phyloP scores from a whole-genome alignment of 2,329 filamentous ascomycete species.

The Alternaria novae-zelandiae region DNA sequence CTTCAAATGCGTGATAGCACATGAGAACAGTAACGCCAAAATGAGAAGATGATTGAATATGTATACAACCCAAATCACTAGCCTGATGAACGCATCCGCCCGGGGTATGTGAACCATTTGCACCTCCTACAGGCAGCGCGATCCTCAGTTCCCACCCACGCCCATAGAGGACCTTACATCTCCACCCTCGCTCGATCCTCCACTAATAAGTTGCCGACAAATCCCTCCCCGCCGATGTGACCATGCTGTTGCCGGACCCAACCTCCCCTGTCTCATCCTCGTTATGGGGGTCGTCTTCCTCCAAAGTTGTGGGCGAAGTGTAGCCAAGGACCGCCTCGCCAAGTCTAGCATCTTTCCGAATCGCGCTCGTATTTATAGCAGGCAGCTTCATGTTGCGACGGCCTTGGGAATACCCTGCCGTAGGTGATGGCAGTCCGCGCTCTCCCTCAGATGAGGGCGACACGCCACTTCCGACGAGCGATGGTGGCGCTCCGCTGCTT shows the following conservation, averaged over 20 bases:
- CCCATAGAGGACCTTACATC: background rate
- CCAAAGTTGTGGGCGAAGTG: rapidly evolving
- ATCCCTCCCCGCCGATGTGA: too few species aligned
- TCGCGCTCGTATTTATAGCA: background rate
- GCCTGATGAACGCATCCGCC: background rate
- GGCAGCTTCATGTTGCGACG: background rate
- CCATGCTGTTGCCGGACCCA: background rate
- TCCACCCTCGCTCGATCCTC: background rate
- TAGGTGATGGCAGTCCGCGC: background rate
- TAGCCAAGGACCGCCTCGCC: background rate
- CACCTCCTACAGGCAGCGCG: background rate
- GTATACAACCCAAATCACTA: background rate
- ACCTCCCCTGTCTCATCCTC: background rate
- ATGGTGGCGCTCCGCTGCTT: background rate
- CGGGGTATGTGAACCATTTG: background rate
- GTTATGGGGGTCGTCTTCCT: background rate
- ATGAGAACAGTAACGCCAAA: background rate
- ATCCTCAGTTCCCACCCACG: background rate
- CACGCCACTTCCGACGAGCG: background rate
- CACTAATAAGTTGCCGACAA: background rate
- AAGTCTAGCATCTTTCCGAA: background rate
- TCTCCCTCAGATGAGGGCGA: background rate
- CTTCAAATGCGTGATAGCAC: background rate
- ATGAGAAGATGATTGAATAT: background rate
- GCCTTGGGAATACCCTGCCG: background rate